phyloP scores from a whole-genome alignment of 2,329 filamentous ascomycete species.

The Simplicillium sp. region DNA sequence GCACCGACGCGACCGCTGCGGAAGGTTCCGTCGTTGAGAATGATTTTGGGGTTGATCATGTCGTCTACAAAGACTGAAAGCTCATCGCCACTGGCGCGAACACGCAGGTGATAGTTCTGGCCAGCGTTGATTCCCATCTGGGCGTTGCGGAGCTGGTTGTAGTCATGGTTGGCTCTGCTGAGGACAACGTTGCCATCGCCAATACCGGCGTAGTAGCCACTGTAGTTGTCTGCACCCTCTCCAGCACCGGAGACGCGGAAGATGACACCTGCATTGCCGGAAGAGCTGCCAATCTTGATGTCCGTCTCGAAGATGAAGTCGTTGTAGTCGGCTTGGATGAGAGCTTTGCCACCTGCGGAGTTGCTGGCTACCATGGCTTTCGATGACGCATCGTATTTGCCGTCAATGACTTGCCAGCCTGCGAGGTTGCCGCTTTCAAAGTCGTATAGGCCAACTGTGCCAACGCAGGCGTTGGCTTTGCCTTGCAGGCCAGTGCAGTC shows the following conservation, averaged over 20 bases:
- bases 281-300: constrained; percentile 9
- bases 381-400: constrained; percentile 7
- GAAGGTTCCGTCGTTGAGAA: constrained; percentile 4
- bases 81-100: background rate
- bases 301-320: constrained; percentile 21
- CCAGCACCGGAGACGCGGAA: constrained; percentile 20
- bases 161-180: constrained; percentile 7
- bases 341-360: constrained; percentile 13
- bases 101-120: background rate
- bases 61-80: background rate
- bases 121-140: background rate
- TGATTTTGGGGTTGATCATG: constrained; percentile 1
- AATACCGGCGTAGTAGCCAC: constrained; percentile 20
- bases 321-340: constrained; percentile 22
- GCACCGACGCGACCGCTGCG: constrained; percentile 3
- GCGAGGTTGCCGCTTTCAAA: constrained; percentile 28
- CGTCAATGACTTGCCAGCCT: constrained; percentile 21
- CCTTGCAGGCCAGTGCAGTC: no score
- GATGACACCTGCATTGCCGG: constrained; percentile 21
- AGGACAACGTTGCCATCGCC: constrained; percentile 16
- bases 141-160: background rate
- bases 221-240: constrained; percentile 6
- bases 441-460: no score
- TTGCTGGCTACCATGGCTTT: constrained; percentile 11
- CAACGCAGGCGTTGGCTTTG: no score